phyloP scores from a whole-genome alignment of 2,329 filamentous ascomycete genomes.

The Fusarium nurragi region DNA sequence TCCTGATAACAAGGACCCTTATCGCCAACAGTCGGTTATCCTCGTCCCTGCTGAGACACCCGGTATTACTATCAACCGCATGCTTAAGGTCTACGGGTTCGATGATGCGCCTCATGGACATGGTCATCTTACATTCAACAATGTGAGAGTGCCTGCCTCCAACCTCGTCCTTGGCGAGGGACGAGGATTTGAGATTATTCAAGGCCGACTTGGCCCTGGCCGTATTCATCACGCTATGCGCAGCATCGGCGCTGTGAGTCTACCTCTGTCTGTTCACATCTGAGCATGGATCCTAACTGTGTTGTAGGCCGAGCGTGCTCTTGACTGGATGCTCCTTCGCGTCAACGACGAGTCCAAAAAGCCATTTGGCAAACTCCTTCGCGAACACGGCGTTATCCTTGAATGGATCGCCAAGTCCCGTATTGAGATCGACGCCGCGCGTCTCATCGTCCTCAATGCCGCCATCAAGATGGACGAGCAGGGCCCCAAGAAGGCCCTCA shows the following conservation, averaged over 20 bases:
- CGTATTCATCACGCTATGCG: conserved; percentile 99
- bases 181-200: conserved; percentile 97
- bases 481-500: conserved; percentile 87
- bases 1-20: conserved; percentile 76
- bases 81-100: conserved; percentile 94
- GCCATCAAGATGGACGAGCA: conserved; percentile 93
- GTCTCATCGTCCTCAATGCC: conserved; percentile 90
- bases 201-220: conserved; percentile 93
- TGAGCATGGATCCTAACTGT: conserved; percentile 3
- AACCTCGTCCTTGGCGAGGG: conserved; percentile 94
- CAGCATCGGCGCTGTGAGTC: conserved; percentile 79
- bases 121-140: conserved; percentile 87
- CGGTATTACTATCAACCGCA: conserved; percentile 91
- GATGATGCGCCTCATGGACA: conserved; percentile 99
- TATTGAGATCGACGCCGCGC: conserved; percentile 92
- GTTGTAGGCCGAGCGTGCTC: conserved; percentile 77
- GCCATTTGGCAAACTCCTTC: conserved; percentile 87
- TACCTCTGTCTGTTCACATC: fast-evolving
- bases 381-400: conserved; percentile 91
- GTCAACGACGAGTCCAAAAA: conserved; percentile 93
- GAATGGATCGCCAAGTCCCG: conserved; percentile 94
- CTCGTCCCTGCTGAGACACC: conserved; percentile 83
- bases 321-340: conserved; percentile 94
- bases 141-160: conserved; percentile 85
- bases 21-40: conserved; percentile 93